Base-by-base conservation (phyloP, 139 green algal species). In the Tetradesmus obliquus region DNA sequence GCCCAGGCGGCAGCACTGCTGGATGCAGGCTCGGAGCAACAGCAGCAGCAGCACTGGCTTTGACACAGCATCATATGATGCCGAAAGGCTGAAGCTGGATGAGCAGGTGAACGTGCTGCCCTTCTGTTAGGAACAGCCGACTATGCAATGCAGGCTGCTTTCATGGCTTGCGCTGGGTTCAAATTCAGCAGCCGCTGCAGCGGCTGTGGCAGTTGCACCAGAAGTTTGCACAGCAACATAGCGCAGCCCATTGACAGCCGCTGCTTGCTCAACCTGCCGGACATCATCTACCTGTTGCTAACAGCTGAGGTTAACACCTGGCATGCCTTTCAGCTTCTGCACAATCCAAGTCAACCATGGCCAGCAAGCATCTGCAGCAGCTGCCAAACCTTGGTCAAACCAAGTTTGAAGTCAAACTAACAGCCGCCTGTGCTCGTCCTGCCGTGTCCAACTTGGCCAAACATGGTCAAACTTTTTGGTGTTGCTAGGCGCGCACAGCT, bases 71-170 rank as follows among this genome's bases (percentile, higher is more conserved):
- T 32, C 79, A 2, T 95, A 94, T 55, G 90, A 95, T 32, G 45
- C 71, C 0, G 79, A 95, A 45, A 84, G 93, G 2, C 54, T 94
- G 54, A 62, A 71, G 3, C 80, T 94, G 32, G 93, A 95, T 85
- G 92, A 94, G 22, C 79, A 95, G 92, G 93, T 93, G 79, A 4
- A 66, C 3, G 45, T 53, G 32, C 32, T 45, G 32, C 32, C 32
- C 32, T 45, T 45, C 32, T 45, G 32, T 45, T 45, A 45, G 32
- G 32, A 45, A 45, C 32, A 45, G 32, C 32, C 32, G 32, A 45
- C 32, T 45, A 45, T 45, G 32, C 32, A 45, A 45, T 45, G 32
- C 32, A 45, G 32, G 32, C 32, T 45, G 32, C 32, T 45, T 45
- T 45, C 32, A 45, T 45, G 32, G 32, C 32, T 45, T 45, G 32